Percentiles rank a stretch among this genome's conserved stretches.
phyloP scores from a whole-genome alignment of 73 alveolate genomes.

The Stentor coeruleus region DNA sequence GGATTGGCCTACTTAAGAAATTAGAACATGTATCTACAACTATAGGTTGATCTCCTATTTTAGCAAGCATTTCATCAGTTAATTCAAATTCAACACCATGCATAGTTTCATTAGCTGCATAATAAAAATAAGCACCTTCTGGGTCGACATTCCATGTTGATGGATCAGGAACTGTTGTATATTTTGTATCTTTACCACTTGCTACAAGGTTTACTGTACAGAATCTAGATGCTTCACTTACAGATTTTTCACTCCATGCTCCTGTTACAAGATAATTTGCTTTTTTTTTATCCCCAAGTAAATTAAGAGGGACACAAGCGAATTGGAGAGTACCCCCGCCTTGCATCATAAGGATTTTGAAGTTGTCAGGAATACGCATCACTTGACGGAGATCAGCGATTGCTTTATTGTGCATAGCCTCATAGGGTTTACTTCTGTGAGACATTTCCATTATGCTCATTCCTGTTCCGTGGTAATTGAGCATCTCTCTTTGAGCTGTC shows the following conservation, averaged over 20 bases:
- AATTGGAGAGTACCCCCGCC: slow-evolving; percentile 80
- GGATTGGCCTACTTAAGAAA: slow-evolving; percentile 31
- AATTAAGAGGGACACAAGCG: slow-evolving; percentile 65
- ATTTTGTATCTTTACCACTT: slow-evolving; percentile 25
- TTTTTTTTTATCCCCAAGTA: slow-evolving; percentile 37
- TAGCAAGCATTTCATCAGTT: slow-evolving; percentile 45
- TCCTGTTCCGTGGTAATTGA: slow-evolving; percentile 70
- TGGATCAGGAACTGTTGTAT: slow-evolving; percentile 41
- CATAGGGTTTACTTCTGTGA: slow-evolving; percentile 49
- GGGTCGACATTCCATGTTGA: slow-evolving; percentile 51
- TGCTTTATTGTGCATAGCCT: slow-evolving; percentile 43
- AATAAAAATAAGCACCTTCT: slow-evolving; percentile 58
- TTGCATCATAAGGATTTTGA: slow-evolving; percentile 50
- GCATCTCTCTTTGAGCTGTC: slow-evolving; percentile 61
- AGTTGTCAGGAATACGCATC: slow-evolving; percentile 56
- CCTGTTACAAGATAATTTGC: slow-evolving; percentile 71
- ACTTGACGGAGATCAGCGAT: slow-evolving; percentile 50
- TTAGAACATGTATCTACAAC: slow-evolving; percentile 46
- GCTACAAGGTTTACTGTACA: slow-evolving; percentile 41
- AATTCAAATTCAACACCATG: slow-evolving; percentile 65
- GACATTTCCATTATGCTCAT: slow-evolving; percentile 47
- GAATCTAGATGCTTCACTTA: slow-evolving; percentile 57
- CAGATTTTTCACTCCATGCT: slow-evolving; percentile 49
- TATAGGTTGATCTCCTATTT: neutral
- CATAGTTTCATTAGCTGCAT: slow-evolving; percentile 57